Percentiles rank a stretch among this genome's conserved stretches.
Conservation (phyloP, 495 filamentous ascomycete species). For the Jackrogersella multiformis region DNA sequence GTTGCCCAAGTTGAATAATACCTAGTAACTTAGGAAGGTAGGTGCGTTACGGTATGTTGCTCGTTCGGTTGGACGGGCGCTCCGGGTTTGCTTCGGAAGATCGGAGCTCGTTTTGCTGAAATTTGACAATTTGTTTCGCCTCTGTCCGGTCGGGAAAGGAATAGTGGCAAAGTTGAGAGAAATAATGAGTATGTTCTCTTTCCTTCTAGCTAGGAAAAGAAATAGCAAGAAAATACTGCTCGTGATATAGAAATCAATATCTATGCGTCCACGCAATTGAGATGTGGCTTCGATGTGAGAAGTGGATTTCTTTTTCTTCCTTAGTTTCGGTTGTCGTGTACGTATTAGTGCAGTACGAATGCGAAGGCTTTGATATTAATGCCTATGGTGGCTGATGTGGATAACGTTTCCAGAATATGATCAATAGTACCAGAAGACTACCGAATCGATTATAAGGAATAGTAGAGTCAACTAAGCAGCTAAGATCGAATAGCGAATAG, state of each 20-base stretch:
- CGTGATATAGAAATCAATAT: conserved; percentile 13
- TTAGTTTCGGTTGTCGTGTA: conserved; percentile 3
- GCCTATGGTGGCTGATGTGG: conserved; percentile 34
- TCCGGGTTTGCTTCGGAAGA: conserved; percentile 36
- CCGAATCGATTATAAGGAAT: conserved; percentile 14
- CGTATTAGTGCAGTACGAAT: conserved; percentile 18
- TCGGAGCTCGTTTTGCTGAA: conserved; percentile 24
- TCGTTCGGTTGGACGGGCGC: conserved; percentile 28
- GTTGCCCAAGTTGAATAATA: conserved; percentile 19
- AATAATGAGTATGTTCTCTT: not conserved
- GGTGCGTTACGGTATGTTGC: conserved; percentile 27
- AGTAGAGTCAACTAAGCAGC: conserved; percentile 30
- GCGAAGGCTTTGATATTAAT: conserved; percentile 28
- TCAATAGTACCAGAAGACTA: conserved; percentile 23
- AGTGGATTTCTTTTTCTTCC: conserved; percentile 30
- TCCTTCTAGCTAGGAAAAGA: not conserved
- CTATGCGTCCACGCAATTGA: conserved; percentile 25
- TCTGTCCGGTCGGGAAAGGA: conserved; percentile 23
- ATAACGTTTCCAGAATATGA: conserved; percentile 23
- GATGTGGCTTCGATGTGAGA: conserved; percentile 29
- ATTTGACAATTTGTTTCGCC: conserved; percentile 28
- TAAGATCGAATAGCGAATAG: no score
- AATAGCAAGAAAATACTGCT: conserved; percentile 1
- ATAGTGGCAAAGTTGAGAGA: conserved; percentile 19
- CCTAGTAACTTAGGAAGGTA: not conserved